Conservation (phyloP, 306 rosid genomes). For the Echinosophora koreensis region DNA sequence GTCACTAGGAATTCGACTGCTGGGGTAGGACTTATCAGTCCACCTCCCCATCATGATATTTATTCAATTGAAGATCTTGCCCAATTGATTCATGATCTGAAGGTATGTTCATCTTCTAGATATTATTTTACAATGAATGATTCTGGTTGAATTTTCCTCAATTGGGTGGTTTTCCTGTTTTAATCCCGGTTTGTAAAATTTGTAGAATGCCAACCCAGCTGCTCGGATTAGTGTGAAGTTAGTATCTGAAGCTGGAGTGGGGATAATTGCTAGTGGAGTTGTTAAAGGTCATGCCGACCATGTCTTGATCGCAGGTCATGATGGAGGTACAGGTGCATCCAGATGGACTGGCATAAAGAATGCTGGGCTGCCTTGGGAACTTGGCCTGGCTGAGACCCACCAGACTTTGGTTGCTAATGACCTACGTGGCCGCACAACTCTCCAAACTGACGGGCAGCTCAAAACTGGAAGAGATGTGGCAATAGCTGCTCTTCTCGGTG, state of each 20-base stretch:
- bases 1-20: slow-evolving; percentile 93
- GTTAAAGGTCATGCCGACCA: slow-evolving; percentile 99
- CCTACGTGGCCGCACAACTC: slow-evolving; percentile 92
- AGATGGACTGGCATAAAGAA: slow-evolving; percentile 99
- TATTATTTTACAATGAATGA: background rate
- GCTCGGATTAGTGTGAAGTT: slow-evolving; percentile 97
- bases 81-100: slow-evolving; percentile 90
- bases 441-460: slow-evolving; percentile 97
- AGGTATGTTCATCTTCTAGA: slow-evolving; percentile 57
- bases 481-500: slow-evolving; percentile 96
- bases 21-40: slow-evolving; percentile 98
- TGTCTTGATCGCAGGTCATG: slow-evolving; percentile 95
- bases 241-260: slow-evolving; percentile 98
- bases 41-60: slow-evolving; percentile 99
- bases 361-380: slow-evolving; percentile 99
- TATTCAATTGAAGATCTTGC: slow-evolving; percentile 99
- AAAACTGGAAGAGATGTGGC: slow-evolving; percentile 99
- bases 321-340: slow-evolving; percentile 99
- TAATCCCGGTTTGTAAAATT: slow-evolving; percentile 25
- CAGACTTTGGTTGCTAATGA: slow-evolving; percentile 96
- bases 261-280: slow-evolving; percentile 97
- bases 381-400: slow-evolving; percentile 98
- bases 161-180: background rate
- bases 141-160: background rate
- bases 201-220: slow-evolving; percentile 83